Evolutionary conservation across 805 yeast genomes (phyloP), one percentile per base, ranked within the genome.

Genomic region (Hanseniaspora guilliermondii): DNA sequence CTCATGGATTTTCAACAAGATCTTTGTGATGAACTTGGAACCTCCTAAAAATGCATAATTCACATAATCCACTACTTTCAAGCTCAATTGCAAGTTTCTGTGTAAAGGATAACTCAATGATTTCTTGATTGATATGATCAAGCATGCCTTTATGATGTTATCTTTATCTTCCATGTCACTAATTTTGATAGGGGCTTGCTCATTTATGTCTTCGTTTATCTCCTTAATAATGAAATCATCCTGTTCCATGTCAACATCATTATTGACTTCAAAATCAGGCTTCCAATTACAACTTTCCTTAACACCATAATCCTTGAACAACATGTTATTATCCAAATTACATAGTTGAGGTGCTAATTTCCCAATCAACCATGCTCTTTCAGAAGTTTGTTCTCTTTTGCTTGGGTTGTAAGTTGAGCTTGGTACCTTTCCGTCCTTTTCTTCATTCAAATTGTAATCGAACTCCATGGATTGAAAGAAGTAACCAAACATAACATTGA

Each of bases 321-420:
- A 64, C 27, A 84, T 59, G 59, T 76, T 79, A 16, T 77, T 69
- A 64, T 88, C 97, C 33, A 93, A 68, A 59, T 75, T 80, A 7
- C 88, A 65, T 38, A 91, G 67, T 61, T 87, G 93, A 0, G 97
- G 96, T 0, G 81, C 70, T 22, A 93, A 61, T 60, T 84, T 88
- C 1, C 98, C 98, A 4, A 93, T 76, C 0, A 91, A 82, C 98
- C 98, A 93, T 0, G 94, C 87, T 56, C 95, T 84, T 66, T 93
- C 98, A 4, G 85, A 80, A 17, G 79, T 87, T 52, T 79, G 77
- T 17, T 73, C 79, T n/a, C 81, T 82, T 62, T 17, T 33, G 7
- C 39, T 44, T 17, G 54, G 39, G 16, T 44, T 44, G 36, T 27
- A 27, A 8, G 47, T 44, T n/a, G 46, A 44, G 36, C 24, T 47